Percentiles rank a stretch among this genome's conserved stretches.
phyloP scores from a whole-genome alignment of 2,329 filamentous ascomycete genomes.

The Cladosporium phlei region DNA sequence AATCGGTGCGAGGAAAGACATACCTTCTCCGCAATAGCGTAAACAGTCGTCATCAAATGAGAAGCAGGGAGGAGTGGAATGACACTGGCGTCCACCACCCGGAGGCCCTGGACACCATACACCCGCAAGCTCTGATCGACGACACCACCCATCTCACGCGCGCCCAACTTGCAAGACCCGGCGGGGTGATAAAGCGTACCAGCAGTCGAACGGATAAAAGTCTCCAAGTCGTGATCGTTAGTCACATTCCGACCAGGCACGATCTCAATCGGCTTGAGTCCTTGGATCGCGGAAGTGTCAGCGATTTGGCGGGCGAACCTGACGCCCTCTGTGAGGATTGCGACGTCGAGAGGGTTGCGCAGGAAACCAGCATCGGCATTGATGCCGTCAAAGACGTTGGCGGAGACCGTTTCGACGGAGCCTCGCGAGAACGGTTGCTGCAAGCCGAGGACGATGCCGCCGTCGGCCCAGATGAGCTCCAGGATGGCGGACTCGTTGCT shows the following conservation, averaged over 20 bases:
- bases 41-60: slow-evolving; percentile 27
- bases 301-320: neutral
- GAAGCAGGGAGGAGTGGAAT: slow-evolving; percentile 28
- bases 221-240: neutral
- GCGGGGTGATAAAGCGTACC: slow-evolving; percentile 11
- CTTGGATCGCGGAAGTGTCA: neutral
- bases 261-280: neutral
- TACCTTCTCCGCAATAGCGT: slow-evolving; percentile 31
- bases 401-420: slow-evolving; percentile 19
- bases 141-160: slow-evolving; percentile 21
- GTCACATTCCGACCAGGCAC: neutral
- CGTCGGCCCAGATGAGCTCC: slow-evolving; percentile 4
- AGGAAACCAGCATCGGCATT: slow-evolving; percentile 23
- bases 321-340: slow-evolving; percentile 15
- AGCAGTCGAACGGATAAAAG: neutral
- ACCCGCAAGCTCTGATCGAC: slow-evolving; percentile 34
- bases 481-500: neutral
- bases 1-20: slow-evolving; percentile 24
- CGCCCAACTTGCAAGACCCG: slow-evolving; percentile 10
- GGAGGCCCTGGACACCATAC: slow-evolving; percentile 33
- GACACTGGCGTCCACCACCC: slow-evolving; percentile 34
- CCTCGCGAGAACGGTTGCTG: slow-evolving; percentile 31
- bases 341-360: slow-evolving; percentile 46
- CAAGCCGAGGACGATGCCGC: slow-evolving; percentile 13
- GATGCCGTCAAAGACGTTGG: slow-evolving; percentile 17